Base-by-base conservation (phyloP, 2,329 filamentous ascomycete genomes). In the Fusarium oligoseptatum region DNA sequence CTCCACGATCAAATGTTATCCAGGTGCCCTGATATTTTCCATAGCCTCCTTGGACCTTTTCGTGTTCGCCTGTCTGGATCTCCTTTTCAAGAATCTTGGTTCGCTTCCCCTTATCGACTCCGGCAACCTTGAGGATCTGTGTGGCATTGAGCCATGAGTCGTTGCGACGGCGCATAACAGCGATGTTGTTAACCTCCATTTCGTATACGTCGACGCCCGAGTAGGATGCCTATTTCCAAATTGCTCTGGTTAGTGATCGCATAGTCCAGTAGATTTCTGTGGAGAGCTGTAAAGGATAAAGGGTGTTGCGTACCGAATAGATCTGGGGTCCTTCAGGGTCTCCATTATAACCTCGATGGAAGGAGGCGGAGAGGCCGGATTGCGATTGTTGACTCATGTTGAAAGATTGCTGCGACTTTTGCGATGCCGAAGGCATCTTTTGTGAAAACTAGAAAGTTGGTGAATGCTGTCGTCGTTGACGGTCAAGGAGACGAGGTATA, bases 1-100 rank as follows among this genome's bases (percentile, higher is more conserved):
- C 89, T 2, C 96, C 97, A 71, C 96, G 92, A 60, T 96, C 93
- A 80, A 97, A 98, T 80, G 93, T 94, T 80, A 99, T 97, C 97
- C 97, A 99, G 3, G 97, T 99, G 65, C 97, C 97, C 86, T 99
- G 97, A 80, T 99, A 99, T 86, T 98, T 98, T 75, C 97, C 97
- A 80, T 99, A 99, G 6, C 97, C 97, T 37, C 97, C 97, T 82
- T 99, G 97, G 3, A 99, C 96, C 84, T 99, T 99, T 83, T 99
- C 97, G 83, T 99, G 96, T 81, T 98, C 94, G 79, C 97, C 97
- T 0, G 94, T 97, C 74, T 97, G 91, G 68, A 99, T 98, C 83
- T 99, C 97, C 84, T 98, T 98, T 82, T 99, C 97, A 61, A 99
- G 88, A 9, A 98, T 97, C 84, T 98, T 98, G 68, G 97, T 98